Evolutionary conservation across 257 asterid genomes (phyloP), one percentile per base, ranked within the genome.

Genomic region (Solanum appendiculatum): DNA sequence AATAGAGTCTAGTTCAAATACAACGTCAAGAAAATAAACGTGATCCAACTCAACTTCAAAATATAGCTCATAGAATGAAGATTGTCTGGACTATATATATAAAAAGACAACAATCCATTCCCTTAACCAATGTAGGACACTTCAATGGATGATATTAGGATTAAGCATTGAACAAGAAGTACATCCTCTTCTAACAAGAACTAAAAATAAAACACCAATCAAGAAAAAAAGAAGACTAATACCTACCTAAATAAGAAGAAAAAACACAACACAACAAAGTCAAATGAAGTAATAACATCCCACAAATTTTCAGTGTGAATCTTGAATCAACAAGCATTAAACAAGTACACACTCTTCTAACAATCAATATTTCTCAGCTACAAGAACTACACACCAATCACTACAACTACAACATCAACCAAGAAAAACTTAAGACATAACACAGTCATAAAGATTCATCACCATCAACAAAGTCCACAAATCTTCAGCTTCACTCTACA

Each of bases 401-500:
- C 83, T 77, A 77, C 37, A 40, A 42, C 0, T 42, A 42, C 37
- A 14, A 77, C 37, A 42, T 3, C 51, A 39, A 42, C 37, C 15
- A 42, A 42, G 37, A 42, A 42, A 75, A 77, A 42, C 83, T 42
- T 7, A 0, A 77, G n/a, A 42, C 1, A 15, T 2, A 77, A 4
- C 11, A 75, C 23, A 39, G 36, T 40, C 36, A 75, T 75, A 40
- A 40, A 75, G 83, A 42, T 72, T 64, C 39, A 88, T 86, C 54
- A 77, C 29, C 81, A 16, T 34, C 42, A 31, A 54, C 78, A 9
- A 31, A 72, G 72, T 23, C 83, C 36, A 37, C 87, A 72, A 70
- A 33, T 70, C 58, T 58, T 87, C 85, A 88, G 88, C 87, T 90
- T 40, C 85, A 86, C 80, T 51, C 44, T 63, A 86, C 80, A 29